A percentile compares a stretch with the other conserved stretches of the same genome.
phyloP scores from a whole-genome alignment of 2,329 filamentous ascomycete species.

The Neocucurbitaria cava region DNA sequence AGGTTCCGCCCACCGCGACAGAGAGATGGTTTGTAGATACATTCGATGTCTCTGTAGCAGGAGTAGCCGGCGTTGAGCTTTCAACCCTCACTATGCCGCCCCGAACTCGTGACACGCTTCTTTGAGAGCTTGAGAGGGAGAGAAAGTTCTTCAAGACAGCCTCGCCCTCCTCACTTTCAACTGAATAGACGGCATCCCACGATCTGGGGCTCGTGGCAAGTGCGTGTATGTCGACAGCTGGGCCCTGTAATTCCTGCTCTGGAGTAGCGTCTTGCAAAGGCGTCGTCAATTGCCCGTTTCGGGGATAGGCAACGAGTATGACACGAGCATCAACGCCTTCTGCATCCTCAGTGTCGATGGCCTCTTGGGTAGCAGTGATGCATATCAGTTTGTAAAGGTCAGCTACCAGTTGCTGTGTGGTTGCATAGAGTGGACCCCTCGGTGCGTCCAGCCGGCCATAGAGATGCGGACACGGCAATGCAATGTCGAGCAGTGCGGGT shows the following conservation, averaged over 20 bases:
- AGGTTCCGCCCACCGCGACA: conserved; percentile 89
- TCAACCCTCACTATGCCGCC: conserved; percentile 43
- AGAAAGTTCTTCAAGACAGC: conserved; percentile 60
- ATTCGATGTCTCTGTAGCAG: conserved; percentile 6
- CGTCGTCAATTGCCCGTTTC: conserved; percentile 34
- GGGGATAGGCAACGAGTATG: conserved; percentile 71
- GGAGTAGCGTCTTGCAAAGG: conserved; percentile 30
- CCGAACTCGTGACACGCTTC: conserved; percentile 43
- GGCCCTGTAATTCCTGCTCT: conserved; percentile 52
- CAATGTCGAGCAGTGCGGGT: conserved; percentile 62
- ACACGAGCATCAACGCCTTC: conserved; percentile 79
- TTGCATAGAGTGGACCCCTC: conserved; percentile 67
- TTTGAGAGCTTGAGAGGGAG: conserved; percentile 32
- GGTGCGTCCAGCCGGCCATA: conserved; percentile 58
- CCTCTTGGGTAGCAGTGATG: conserved; percentile 69
- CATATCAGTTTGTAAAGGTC: conserved; percentile 80
- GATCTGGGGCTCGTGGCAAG: conserved; percentile 59
- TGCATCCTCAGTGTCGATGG: conserved; percentile 68
- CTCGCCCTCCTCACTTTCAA: conserved; percentile 70
- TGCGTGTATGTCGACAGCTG: conserved; percentile 58
- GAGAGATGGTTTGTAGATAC: conserved; percentile 58
- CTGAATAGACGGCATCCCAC: conserved; percentile 72
- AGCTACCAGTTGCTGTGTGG: conserved; percentile 77
- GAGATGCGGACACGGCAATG: conserved; percentile 69
- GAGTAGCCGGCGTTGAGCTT: conserved; percentile 2